These are phyloP conservation scores for Trichoderma brevicompactum DNA, from an alignment of 2,329 filamentous ascomycete genomes.

Conservation along the genomic window DNA sequence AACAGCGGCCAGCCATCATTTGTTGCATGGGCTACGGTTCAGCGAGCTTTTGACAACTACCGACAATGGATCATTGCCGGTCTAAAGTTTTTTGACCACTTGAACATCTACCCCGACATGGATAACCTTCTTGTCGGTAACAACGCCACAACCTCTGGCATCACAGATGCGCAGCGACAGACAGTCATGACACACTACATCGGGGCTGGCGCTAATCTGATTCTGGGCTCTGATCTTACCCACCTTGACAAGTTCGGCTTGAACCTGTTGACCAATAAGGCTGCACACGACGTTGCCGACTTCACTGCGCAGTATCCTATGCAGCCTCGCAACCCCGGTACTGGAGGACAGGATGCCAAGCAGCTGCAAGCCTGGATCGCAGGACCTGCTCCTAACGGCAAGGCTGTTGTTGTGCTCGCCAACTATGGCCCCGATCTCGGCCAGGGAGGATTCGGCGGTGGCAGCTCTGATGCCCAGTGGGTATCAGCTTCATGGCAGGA, in stretches of 20 bases:
- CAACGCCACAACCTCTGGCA: constrained; percentile 26
- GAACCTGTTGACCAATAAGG: constrained; percentile 30
- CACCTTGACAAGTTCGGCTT: constrained; percentile 30
- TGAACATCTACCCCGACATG: constrained; percentile 32
- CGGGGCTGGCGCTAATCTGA: constrained; percentile 32
- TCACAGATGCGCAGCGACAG: constrained; percentile 32
- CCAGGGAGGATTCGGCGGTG: constrained; percentile 31
- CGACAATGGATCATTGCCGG: constrained; percentile 33
- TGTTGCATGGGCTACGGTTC: constrained; percentile 30
- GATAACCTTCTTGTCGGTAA: constrained; percentile 33
- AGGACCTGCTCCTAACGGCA: constrained; percentile 28
- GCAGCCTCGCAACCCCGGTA: constrained; percentile 32
- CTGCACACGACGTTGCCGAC: constrained; percentile 30
- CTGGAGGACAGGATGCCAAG: constrained; percentile 31
- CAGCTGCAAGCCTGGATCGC: constrained; percentile 34
- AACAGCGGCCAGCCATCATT: constrained; percentile 28
- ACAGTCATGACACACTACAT: constrained; percentile 34
- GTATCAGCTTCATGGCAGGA: constrained; percentile 31
- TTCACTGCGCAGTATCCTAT: constrained; percentile 32
- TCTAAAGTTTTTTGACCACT: constrained; percentile 27
- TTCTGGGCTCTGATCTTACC: constrained; percentile 31
- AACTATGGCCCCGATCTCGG: constrained; percentile 34
- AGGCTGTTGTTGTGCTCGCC: constrained; percentile 32
- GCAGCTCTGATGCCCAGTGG: constrained; percentile 19
- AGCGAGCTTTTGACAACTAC: constrained; percentile 34